Conservation (phyloP, 805 yeast genomes). For the Osmozyma mogii region DNA sequence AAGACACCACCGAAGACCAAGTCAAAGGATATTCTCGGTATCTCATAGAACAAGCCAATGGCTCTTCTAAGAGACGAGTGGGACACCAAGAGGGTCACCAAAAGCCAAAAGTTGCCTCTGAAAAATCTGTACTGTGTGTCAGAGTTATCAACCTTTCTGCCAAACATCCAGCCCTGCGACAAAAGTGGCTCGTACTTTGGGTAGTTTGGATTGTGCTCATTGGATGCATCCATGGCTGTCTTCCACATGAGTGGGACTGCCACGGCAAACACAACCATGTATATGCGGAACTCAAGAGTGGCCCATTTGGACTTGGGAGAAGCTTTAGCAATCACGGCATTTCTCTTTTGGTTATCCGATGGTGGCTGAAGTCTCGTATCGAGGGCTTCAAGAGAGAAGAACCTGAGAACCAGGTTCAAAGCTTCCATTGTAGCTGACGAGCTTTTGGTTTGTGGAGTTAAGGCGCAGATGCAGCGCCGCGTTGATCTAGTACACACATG, state of each 20-base stretch:
- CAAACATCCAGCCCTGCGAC: conserved; percentile 82
- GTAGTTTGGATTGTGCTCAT: conserved; percentile 68
- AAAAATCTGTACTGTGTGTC: conserved; percentile 86
- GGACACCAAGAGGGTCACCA: conserved; percentile 43
- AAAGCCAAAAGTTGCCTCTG: conserved; percentile 65
- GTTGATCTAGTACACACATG: too few relatives aligned
- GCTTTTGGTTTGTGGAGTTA: too few relatives aligned
- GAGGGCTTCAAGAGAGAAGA: conserved; percentile 44
- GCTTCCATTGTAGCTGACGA: too few relatives aligned
- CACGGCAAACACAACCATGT: conserved; percentile 51
- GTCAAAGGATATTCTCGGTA: conserved; percentile 55
- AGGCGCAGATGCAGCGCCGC: too few relatives aligned
- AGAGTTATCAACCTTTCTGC: conserved; percentile 85
- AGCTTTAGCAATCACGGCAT: conserved; percentile 23
- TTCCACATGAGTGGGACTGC: conserved; percentile 78
- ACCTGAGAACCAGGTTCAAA: conserved; percentile 21
- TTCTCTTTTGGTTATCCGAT: conserved; percentile 22
- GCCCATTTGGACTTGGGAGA: conserved; percentile 56
- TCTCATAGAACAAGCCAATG: conserved; percentile 11
- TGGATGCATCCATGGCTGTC: conserved; percentile 76
- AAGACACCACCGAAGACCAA: conserved; percentile 62
- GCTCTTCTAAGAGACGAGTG: conserved; percentile 48
- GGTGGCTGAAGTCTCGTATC: conserved; percentile 45
- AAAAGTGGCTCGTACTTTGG: conserved; percentile 51
- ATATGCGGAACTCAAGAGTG: conserved; percentile 67